A percentile compares a stretch with the other conserved stretches of the same genome.
Evolutionary conservation across 768 basidiomycete species (phyloP).

Genomic region (Fomitopsis serialis): DNA sequence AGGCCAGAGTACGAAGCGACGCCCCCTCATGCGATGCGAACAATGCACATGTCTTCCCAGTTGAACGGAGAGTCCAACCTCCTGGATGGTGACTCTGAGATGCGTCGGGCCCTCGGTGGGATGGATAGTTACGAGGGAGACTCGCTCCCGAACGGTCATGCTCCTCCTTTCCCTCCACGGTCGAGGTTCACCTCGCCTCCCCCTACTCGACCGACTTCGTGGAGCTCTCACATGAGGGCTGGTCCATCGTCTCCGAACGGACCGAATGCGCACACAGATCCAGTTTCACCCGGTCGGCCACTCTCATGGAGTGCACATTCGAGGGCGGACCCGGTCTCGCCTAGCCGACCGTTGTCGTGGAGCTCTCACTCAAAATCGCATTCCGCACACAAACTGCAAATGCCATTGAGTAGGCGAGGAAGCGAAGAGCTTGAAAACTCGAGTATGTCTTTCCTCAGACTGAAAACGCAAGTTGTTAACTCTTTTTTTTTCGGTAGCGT

Average conservation of each 20-base stretch:
- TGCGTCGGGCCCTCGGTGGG: slow-evolving; percentile 58
- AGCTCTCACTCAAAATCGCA: slow-evolving; percentile 21
- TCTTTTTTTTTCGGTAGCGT: too few species aligned
- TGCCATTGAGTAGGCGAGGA: slow-evolving; percentile 10
- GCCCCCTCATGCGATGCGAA: slow-evolving; percentile 42
- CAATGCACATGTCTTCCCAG: slow-evolving; percentile 50
- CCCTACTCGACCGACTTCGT: background rate
- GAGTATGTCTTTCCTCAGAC: slow-evolving; percentile 8
- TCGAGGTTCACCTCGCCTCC: background rate
- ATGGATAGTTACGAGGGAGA: slow-evolving; percentile 48
- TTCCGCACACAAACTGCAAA: slow-evolving; percentile 13
- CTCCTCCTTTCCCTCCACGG: slow-evolving; percentile 2
- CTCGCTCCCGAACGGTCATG: slow-evolving; percentile 4
- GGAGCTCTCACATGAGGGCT: background rate
- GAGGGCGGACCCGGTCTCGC: slow-evolving; percentile 4
- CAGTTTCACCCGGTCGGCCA: background rate
- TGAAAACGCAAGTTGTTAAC: too few species aligned
- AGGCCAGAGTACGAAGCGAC: slow-evolving; percentile 19
- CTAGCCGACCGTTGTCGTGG: slow-evolving; percentile 16
- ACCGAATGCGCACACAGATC: background rate
- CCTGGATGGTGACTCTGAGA: slow-evolving; percentile 65
- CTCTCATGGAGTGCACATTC: background rate
- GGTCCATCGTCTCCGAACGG: background rate
- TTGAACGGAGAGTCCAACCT: slow-evolving; percentile 53
- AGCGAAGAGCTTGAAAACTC: slow-evolving; percentile 16